phyloP scores from a whole-genome alignment of 768 basidiomycete species.

The Suillus decipiens region DNA sequence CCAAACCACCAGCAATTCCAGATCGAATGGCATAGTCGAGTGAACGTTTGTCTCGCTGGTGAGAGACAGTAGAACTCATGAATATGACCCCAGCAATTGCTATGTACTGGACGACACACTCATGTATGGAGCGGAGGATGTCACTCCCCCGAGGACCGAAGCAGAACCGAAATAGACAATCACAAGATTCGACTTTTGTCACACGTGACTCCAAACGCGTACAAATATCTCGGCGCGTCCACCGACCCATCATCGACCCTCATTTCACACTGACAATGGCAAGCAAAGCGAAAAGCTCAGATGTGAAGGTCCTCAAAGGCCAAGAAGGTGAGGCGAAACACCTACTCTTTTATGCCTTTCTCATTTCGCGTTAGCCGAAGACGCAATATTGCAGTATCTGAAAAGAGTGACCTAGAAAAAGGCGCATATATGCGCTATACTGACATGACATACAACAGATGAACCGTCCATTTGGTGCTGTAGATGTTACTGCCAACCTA shows the following conservation, averaged over 20 bases:
- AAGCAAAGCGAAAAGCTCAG: slow-evolving; percentile 51
- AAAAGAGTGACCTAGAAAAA: slow-evolving; percentile 50
- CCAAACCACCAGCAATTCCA: slow-evolving; percentile 89
- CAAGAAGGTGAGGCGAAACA: slow-evolving; percentile 51
- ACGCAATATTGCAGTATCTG: slow-evolving; percentile 75
- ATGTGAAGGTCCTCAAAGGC: slow-evolving; percentile 69
- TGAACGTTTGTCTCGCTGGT: slow-evolving; percentile 53
- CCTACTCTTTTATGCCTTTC: background rate
- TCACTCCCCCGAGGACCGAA: background rate
- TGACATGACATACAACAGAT: slow-evolving; percentile 48
- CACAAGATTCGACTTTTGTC: background rate
- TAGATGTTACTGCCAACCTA: slow-evolving; percentile 88
- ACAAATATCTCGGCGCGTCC: background rate
- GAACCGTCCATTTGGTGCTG: slow-evolving; percentile 93
- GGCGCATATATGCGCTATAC: slow-evolving; percentile 14
- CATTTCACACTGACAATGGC: slow-evolving; percentile 28
- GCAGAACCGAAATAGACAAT: background rate
- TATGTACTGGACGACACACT: slow-evolving; percentile 3
- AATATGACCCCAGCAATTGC: slow-evolving; percentile 15
- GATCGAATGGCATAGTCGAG: slow-evolving; percentile 71
- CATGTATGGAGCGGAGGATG: slow-evolving; percentile 10
- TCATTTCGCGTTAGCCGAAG: slow-evolving; percentile 54
- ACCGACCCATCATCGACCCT: background rate
- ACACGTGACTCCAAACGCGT: background rate
- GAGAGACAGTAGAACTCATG: slow-evolving; percentile 37